Percentiles rank a stretch among this genome's conserved stretches.
Conservation (phyloP, 768 basidiomycete species). For the Russula olivacea region DNA sequence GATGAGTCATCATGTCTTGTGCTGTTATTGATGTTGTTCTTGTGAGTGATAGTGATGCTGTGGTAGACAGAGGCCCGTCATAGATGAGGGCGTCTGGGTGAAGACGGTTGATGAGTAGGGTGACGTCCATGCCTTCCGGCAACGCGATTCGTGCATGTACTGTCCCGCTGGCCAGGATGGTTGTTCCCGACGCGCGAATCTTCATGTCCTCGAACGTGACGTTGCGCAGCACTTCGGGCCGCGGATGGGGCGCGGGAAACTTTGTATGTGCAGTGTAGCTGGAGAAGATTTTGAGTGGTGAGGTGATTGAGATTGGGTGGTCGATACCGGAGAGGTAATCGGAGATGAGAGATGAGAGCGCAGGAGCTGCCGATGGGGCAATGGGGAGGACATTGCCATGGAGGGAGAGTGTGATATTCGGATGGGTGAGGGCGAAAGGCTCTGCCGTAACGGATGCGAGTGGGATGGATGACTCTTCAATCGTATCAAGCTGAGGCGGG, state of each 20-base stretch:
- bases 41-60: background rate
- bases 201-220: constrained; percentile 76
- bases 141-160: constrained; percentile 62
- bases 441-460: constrained; percentile 50
- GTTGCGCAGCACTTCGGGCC: constrained; percentile 59
- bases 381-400: constrained; percentile 55
- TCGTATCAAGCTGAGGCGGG: constrained; percentile 29
- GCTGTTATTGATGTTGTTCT: background rate
- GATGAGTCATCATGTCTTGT: background rate
- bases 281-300: constrained; percentile 45
- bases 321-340: constrained; percentile 54
- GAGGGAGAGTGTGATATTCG: constrained; percentile 58
- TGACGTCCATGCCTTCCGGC: constrained; percentile 61
- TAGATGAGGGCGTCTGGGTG: constrained; percentile 74
- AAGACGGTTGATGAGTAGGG: constrained; percentile 55
- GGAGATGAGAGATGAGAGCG: constrained; percentile 57
- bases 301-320: constrained; percentile 54
- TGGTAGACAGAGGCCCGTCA: constrained; percentile 42
- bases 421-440: constrained; percentile 57
- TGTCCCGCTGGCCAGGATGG: constrained; percentile 62
- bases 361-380: constrained; percentile 33
- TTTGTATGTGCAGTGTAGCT: constrained; percentile 39
- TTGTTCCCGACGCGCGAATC: constrained; percentile 44
- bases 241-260: constrained; percentile 63
- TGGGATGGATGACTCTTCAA: constrained; percentile 32